These are phyloP conservation scores for Blastobotrys ciferrii DNA, from an alignment of 1,139 yeast species.

Conservation along the genomic window DNA sequence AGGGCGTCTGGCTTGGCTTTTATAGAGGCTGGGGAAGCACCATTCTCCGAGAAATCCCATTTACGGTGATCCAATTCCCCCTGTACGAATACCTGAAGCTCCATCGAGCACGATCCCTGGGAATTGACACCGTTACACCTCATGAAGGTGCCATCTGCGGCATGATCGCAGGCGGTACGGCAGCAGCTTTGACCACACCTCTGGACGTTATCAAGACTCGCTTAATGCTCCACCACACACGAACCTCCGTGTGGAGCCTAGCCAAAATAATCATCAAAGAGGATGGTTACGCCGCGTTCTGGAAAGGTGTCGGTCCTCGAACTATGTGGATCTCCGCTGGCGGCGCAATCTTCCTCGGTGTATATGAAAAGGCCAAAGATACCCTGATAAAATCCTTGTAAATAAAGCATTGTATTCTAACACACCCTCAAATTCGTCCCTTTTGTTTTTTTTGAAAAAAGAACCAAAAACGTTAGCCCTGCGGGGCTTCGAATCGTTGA, in stretches of 20 bases:
- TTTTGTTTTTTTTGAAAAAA: too few relatives aligned
- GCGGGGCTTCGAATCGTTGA: too few relatives aligned
- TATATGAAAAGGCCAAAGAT: constrained; percentile 71
- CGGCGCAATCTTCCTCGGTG: constrained; percentile 94
- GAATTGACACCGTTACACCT: constrained; percentile 48
- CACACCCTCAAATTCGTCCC: not conserved
- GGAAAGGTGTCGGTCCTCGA: constrained; percentile 87
- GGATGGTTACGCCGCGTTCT: constrained; percentile 69
- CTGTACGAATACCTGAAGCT: constrained; percentile 78
- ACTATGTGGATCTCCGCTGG: constrained; percentile 98
- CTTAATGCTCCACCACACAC: constrained; percentile 67
- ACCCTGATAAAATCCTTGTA: not conserved
- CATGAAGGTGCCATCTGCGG: constrained; percentile 92
- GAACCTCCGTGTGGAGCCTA: constrained; percentile 45
- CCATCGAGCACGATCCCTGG: constrained; percentile 46
- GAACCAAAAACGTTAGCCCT: too few relatives aligned
- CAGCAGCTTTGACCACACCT: constrained; percentile 94
- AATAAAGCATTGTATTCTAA: not conserved
- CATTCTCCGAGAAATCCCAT: constrained; percentile 90
- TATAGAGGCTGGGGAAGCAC: constrained; percentile 95
- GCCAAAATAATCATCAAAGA: constrained; percentile 47
- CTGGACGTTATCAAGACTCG: constrained; percentile 90
- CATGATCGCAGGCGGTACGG: constrained; percentile 88
- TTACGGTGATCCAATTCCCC: constrained; percentile 93
- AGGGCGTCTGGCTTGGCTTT: constrained; percentile 72